These are phyloP conservation scores for Phytophthora pluvialis DNA, from an alignment of 352 stramenopile genomes.

Conservation along the genomic window DNA sequence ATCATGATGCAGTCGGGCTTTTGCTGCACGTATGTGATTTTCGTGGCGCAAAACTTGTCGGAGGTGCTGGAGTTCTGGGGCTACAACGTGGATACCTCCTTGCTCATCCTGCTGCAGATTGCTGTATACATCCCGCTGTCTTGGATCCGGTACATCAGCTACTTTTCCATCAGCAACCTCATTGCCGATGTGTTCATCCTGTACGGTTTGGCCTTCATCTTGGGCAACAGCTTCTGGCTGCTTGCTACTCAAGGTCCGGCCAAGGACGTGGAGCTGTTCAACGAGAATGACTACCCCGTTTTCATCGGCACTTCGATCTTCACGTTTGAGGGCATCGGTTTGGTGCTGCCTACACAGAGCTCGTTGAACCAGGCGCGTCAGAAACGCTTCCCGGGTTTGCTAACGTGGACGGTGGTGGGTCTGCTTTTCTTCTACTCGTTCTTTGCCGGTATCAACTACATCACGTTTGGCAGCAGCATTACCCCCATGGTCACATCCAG, in stretches of 20 bases:
- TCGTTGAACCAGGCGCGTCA: constrained; percentile 69
- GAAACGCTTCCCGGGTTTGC: constrained; percentile 64
- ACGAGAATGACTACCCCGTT: constrained; percentile 70
- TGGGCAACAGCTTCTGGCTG: constrained; percentile 76
- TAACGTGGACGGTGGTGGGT: constrained; percentile 68
- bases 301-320: constrained; percentile 86
- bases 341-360: constrained; percentile 78
- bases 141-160: constrained; percentile 89
- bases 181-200: constrained; percentile 87
- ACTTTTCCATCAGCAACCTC: constrained; percentile 87
- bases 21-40: constrained; percentile 88
- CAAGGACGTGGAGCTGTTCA: constrained; percentile 71
- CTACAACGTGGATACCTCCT: constrained; percentile 45
- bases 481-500: constrained; percentile 78
- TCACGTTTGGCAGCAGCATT: constrained; percentile 70
- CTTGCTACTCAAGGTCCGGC: constrained; percentile 52
- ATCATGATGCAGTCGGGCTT: constrained; percentile 87
- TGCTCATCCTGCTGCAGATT: constrained; percentile 79
- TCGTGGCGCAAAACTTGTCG: constrained; percentile 80
- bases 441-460: constrained; percentile 84
- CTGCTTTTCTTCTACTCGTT: constrained; percentile 85
- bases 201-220: constrained; percentile 76
- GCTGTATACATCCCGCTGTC: constrained; percentile 79
- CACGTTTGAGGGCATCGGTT: constrained; percentile 83
- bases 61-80: constrained; percentile 74